Conservation (phyloP, 768 basidiomycete species). For the Mrakia gelida region DNA sequence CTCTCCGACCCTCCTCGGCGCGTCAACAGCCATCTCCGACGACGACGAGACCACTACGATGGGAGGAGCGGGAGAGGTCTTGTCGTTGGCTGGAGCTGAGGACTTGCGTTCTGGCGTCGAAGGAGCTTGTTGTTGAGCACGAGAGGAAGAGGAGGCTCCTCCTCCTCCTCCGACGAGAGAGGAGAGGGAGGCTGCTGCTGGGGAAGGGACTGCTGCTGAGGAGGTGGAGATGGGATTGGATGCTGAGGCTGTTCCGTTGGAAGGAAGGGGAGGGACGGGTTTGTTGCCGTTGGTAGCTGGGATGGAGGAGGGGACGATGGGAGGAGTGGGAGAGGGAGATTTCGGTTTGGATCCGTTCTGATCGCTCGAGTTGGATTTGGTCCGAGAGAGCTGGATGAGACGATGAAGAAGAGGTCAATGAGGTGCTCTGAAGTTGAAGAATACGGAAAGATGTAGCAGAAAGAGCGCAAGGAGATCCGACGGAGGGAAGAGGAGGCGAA, state of each 20-base stretch:
- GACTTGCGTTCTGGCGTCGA: slow-evolving; percentile 29
- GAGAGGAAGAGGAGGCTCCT: background rate
- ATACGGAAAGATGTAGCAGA: background rate
- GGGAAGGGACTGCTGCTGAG: background rate
- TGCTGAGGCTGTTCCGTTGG: slow-evolving; percentile 19
- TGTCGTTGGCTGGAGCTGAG: slow-evolving; percentile 10
- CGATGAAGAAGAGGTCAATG: background rate
- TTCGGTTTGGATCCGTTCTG: slow-evolving; percentile 14
- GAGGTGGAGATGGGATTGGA: background rate
- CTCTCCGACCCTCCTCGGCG: slow-evolving; percentile 21
- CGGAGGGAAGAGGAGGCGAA: background rate
- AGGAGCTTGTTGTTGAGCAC: background rate
- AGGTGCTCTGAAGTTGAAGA: background rate
- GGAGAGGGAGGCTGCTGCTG: slow-evolving; percentile 19
- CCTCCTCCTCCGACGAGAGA: background rate
- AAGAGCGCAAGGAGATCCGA: slow-evolving; percentile 7
- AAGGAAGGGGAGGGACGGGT: slow-evolving; percentile 25
- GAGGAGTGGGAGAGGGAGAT: slow-evolving; percentile 21
- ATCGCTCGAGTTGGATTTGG: slow-evolving; percentile 18
- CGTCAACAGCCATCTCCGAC: slow-evolving; percentile 47
- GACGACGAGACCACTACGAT: slow-evolving; percentile 44
- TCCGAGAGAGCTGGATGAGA: slow-evolving; percentile 25
- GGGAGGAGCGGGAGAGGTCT: slow-evolving; percentile 43
- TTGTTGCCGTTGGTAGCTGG: slow-evolving; percentile 24
- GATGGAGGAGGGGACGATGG: slow-evolving; percentile 13